A percentile compares a stretch with the other conserved stretches of the same genome.
Evolutionary conservation across 2,329 filamentous ascomycete genomes (phyloP).

Genomic region (Cordyceps cicadae): DNA sequence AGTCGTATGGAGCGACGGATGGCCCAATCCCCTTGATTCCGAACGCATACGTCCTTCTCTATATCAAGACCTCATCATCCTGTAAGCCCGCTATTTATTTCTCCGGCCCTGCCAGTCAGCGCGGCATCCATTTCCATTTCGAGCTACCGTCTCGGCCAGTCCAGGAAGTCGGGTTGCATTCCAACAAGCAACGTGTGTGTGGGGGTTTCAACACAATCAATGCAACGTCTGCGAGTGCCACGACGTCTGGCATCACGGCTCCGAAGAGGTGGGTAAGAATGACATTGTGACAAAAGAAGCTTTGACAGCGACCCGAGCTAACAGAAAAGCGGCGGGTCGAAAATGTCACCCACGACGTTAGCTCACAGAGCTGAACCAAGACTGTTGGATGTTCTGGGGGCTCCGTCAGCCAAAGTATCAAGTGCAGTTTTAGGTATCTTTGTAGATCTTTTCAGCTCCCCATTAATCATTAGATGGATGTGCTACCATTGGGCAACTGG

Average conservation of each 20-base stretch:
- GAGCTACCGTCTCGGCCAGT: background rate
- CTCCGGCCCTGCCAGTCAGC: background rate
- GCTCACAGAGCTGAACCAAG: background rate
- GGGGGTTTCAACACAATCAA: background rate
- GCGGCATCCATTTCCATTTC: conserved; percentile 7
- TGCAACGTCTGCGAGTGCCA: background rate
- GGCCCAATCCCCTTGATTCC: too few relatives aligned
- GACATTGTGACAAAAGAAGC: background rate
- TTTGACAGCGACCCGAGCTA: background rate
- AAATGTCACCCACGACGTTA: conserved; percentile 5
- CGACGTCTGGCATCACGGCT: background rate
- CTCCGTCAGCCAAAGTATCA: background rate
- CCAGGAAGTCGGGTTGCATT: background rate
- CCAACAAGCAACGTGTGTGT: background rate
- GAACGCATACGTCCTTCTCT: too few relatives aligned
- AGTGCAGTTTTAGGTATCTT: too few relatives aligned
- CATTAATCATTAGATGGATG: background rate
- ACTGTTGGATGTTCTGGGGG: too few relatives aligned
- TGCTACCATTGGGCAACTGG: background rate
- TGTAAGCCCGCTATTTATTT: too few relatives aligned
- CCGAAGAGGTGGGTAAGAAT: background rate
- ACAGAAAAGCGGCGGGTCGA: background rate
- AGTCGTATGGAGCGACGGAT: too few relatives aligned
- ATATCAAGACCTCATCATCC: too few relatives aligned
- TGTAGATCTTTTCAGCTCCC: background rate